Evolutionary conservation across 2,329 filamentous ascomycete species (phyloP).

Genomic region (Aspergillus bombycis): DNA sequence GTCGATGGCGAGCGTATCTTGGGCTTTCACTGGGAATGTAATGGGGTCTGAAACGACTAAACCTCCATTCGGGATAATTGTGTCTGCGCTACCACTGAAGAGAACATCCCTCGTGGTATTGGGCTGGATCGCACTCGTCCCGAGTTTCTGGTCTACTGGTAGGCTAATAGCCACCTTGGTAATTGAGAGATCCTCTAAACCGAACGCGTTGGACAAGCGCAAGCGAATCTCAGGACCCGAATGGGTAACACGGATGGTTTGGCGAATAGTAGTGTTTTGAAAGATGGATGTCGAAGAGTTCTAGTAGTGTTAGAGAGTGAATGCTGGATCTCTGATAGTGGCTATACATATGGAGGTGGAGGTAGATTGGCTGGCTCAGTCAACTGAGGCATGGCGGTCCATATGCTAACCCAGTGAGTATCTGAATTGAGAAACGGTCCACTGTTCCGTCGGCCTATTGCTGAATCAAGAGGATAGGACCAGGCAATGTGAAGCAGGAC

Average conservation of each 20-base stretch:
- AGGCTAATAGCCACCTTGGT: slow-evolving; percentile 62
- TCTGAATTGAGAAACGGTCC: neutral
- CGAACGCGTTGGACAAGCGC: slow-evolving; percentile 68
- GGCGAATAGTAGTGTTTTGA: slow-evolving; percentile 65
- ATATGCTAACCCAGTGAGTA: slow-evolving; percentile 63
- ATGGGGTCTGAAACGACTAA: slow-evolving; percentile 65
- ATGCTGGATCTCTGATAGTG: neutral
- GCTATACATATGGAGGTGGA: slow-evolving; percentile 59
- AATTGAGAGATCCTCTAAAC: slow-evolving; percentile 62
- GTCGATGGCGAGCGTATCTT: slow-evolving; percentile 60
- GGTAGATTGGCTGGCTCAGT: slow-evolving; percentile 66
- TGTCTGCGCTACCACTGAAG: slow-evolving; percentile 58
- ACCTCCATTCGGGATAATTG: slow-evolving; percentile 59
- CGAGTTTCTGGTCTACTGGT: slow-evolving; percentile 47
- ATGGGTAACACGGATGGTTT: slow-evolving; percentile 65
- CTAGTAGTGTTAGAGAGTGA: slow-evolving; percentile 36
- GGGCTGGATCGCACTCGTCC: slow-evolving; percentile 56
- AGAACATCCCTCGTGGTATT: slow-evolving; percentile 58
- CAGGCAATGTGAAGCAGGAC: neutral
- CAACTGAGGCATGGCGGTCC: slow-evolving; percentile 68
- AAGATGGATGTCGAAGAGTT: slow-evolving; percentile 60
- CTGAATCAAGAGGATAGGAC: neutral
- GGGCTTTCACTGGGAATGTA: slow-evolving; percentile 55
- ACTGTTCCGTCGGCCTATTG: neutral
- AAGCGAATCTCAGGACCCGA: slow-evolving; percentile 61